phyloP scores from a whole-genome alignment of 768 basidiomycete species.

The Infundibulicybe gibba region DNA sequence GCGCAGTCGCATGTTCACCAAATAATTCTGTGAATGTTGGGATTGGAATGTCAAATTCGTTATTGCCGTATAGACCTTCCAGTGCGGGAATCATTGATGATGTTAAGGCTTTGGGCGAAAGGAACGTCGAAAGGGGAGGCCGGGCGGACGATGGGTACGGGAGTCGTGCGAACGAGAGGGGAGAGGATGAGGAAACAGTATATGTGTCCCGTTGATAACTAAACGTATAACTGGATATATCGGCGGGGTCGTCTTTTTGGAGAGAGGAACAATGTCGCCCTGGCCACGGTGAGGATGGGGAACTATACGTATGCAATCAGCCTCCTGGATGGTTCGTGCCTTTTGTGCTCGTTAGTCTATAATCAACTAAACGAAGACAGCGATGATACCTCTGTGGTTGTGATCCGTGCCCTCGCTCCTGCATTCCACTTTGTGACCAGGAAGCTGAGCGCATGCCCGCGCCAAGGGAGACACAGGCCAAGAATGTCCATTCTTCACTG shows the following conservation, averaged over 20 bases:
- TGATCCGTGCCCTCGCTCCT: slow-evolving; percentile 73
- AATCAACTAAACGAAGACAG: background rate
- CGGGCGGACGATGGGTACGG: slow-evolving; percentile 81
- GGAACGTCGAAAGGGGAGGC: slow-evolving; percentile 68
- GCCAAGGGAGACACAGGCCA: slow-evolving; percentile 82
- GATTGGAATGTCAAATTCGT: slow-evolving; percentile 96
- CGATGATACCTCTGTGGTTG: slow-evolving; percentile 60
- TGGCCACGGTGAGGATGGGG: slow-evolving; percentile 80
- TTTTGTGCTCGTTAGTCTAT: slow-evolving; percentile 16
- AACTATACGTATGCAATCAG: slow-evolving; percentile 78
- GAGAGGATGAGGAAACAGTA: slow-evolving; percentile 54
- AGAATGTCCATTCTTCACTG: slow-evolving; percentile 97
- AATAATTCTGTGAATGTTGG: slow-evolving; percentile 93
- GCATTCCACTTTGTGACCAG: slow-evolving; percentile 89
- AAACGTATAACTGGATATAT: slow-evolving; percentile 75
- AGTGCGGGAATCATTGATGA: slow-evolving; percentile 45
- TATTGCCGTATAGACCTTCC: slow-evolving; percentile 76
- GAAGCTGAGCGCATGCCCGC: slow-evolving; percentile 92
- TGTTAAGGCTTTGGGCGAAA: slow-evolving; percentile 53
- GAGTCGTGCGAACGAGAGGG: slow-evolving; percentile 68
- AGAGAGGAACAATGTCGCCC: slow-evolving; percentile 82
- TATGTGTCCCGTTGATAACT: slow-evolving; percentile 95
- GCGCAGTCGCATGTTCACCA: slow-evolving; percentile 93
- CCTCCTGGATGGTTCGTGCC: slow-evolving; percentile 66
- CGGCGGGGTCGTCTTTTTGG: slow-evolving; percentile 56